A percentile compares a stretch with the other conserved stretches of the same genome.
phyloP scores from a whole-genome alignment of 2,329 filamentous ascomycete genomes.

The Ampelomyces quisqualis region DNA sequence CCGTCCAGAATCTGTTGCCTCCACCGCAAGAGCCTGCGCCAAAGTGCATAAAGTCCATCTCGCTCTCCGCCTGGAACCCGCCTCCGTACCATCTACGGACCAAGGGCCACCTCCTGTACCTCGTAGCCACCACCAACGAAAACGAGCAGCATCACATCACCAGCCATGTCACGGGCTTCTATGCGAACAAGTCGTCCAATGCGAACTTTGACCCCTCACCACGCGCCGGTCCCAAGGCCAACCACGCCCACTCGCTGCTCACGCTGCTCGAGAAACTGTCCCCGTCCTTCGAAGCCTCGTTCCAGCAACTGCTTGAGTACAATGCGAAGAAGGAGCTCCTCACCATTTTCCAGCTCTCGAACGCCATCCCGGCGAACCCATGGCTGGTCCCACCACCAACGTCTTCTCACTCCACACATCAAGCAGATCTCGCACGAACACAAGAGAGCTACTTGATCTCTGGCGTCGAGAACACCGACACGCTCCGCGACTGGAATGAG shows the following conservation, averaged over 20 bases:
- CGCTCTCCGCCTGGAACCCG: constrained; percentile 93
- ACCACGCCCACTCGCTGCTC: constrained; percentile 81
- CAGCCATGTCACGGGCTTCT: constrained; percentile 91
- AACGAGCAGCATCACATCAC: constrained; percentile 95
- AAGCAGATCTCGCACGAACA: constrained; percentile 80
- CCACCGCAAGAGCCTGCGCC: constrained; percentile 65
- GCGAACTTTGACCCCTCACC: constrained; percentile 92
- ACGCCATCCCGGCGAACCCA: constrained; percentile 86
- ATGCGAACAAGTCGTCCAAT: constrained; percentile 93
- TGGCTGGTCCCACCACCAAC: constrained; percentile 79
- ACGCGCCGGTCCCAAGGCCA: constrained; percentile 72
- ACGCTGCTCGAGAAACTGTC: constrained; percentile 77
- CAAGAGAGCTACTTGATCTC: constrained; percentile 91
- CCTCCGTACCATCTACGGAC: constrained; percentile 88
- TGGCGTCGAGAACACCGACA: constrained; percentile 91
- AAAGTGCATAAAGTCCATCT: constrained; percentile 87
- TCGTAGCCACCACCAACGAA: constrained; percentile 86
- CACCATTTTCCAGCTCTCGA: constrained; percentile 92
- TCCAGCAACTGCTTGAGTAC: constrained; percentile 76
- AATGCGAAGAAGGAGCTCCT: constrained; percentile 85
- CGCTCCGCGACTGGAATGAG: constrained; percentile 96
- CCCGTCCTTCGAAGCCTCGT: constrained; percentile 75
- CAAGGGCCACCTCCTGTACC: constrained; percentile 88
- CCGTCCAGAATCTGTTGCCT: constrained; percentile 71
- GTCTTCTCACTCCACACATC: constrained; percentile 67